These are phyloP conservation scores for Candida fluviatilis DNA, from an alignment of 805 yeast genomes.

Conservation along the genomic window DNA sequence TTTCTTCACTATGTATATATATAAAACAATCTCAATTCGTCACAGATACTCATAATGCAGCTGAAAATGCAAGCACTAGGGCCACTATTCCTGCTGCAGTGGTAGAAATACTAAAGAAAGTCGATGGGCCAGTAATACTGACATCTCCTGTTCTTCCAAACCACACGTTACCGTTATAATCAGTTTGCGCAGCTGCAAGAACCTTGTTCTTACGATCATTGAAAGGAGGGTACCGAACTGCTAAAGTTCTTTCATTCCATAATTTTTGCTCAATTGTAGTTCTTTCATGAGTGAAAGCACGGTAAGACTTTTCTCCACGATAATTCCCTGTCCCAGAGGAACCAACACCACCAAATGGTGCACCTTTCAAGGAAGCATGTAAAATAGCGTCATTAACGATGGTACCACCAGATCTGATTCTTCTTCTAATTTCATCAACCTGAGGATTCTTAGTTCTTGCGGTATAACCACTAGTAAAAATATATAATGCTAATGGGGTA, in stretches of 20 bases:
- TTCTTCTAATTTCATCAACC: slow-evolving; percentile 37
- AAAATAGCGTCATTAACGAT: slow-evolving; percentile 66
- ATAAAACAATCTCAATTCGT: background rate
- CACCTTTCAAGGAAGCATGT: slow-evolving; percentile 61
- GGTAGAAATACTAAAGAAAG: slow-evolving; percentile 27
- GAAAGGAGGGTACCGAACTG: slow-evolving; percentile 65
- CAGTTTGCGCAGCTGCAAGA: slow-evolving; percentile 21
- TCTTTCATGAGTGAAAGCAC: slow-evolving; percentile 70
- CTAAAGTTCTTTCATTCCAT: slow-evolving; percentile 57
- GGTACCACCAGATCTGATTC: slow-evolving; percentile 69
- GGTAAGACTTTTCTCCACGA: slow-evolving; percentile 57
- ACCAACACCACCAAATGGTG: slow-evolving; percentile 94
- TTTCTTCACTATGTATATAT: too few relatives aligned
- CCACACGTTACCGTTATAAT: slow-evolving; percentile 34
- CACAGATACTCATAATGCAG: background rate
- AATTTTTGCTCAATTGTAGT: slow-evolving; percentile 60
- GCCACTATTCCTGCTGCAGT: slow-evolving; percentile 27
- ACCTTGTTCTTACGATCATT: slow-evolving; percentile 28
- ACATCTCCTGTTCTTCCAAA: slow-evolving; percentile 38
- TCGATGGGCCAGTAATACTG: slow-evolving; percentile 27
- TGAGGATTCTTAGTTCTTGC: slow-evolving; percentile 43
- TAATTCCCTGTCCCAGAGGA: slow-evolving; percentile 76
- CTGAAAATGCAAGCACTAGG: slow-evolving; percentile 8
- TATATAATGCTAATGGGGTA: slow-evolving; percentile 77
- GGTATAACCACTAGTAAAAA: slow-evolving; percentile 49